Base-by-base conservation (phyloP, 2,329 filamentous ascomycete genomes). In the Trichoderma oligosporum region DNA sequence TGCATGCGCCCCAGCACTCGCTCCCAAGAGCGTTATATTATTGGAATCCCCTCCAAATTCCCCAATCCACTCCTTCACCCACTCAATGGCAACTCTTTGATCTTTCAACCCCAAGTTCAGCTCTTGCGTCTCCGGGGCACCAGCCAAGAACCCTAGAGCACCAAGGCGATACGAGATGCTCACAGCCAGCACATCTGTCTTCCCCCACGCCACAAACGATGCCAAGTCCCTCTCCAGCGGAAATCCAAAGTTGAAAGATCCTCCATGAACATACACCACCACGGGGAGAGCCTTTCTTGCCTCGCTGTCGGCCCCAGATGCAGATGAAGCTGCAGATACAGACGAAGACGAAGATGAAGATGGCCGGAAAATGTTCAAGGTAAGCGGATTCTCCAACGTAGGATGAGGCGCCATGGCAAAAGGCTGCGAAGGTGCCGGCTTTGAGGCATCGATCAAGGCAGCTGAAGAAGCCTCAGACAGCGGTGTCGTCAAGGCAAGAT, bases 91-190 rank as follows among this genome's bases (percentile, higher is more conserved):
- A 12, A 79, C 64, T 59, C 79, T 75, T 69, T 88, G 84, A 65
- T 88, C 86, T 61, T 78, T 76, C 59, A 88, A 70, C 1, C 87
- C 87, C 18, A 86, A 69, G 63, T 90, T 91, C 52, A 86, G 71
- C 36, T 81, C 62, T 0, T 82, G 84, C 51, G 78, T 78, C 38
- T 77, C 77, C 22, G 76, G 72, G 38, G 31, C 73, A 27, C 81
- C 76, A 8, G 82, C 79, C 25, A 89, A 70, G 70, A 93, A 91
- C 0, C 89, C 89, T 65, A 90, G 75, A 4, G 82, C 80, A 2
- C 84, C 83, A 47, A 89, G 77, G 8, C 87, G 78, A 69, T 88
- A 84, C 69, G 81, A 82, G 67, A 86, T 80, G 67, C 76, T 81
- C 49, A 86, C 76, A 31, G 75, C 81, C 39, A 88, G 73, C 51